Conservation (phyloP, 139 green algal genomes). For the Auxenochlorella pyrenoidosa region DNA sequence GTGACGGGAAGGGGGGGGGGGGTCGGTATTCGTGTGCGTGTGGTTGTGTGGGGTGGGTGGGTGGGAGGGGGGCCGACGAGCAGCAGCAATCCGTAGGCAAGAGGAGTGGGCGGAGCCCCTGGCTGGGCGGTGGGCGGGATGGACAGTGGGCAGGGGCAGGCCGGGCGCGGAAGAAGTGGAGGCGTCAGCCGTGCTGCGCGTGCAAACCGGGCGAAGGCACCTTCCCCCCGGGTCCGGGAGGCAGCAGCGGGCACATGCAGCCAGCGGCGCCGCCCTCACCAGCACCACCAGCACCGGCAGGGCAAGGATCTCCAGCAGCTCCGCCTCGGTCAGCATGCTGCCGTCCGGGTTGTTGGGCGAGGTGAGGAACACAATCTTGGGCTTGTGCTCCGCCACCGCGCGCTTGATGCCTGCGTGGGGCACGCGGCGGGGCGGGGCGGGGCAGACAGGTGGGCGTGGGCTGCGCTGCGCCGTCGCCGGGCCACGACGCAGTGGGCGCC, state of each 20-base stretch:
- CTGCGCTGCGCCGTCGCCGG: too few species aligned
- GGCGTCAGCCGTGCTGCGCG: too few species aligned
- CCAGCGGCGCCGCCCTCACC: not conserved
- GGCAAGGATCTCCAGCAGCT: conserved; percentile 81
- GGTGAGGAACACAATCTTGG: conserved; percentile 99
- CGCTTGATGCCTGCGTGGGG: conserved; percentile 58
- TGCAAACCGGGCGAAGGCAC: too few species aligned
- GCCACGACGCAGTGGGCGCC: too few species aligned
- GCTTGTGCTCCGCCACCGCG: conserved; percentile 80
- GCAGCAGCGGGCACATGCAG: not conserved
- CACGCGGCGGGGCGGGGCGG: not conserved
- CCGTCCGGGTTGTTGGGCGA: conserved; percentile 99
- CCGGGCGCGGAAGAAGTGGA: too few species aligned
- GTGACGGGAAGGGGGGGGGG: not conserved
- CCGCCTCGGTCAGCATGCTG: conserved; percentile 82
- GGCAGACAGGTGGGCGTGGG: too few species aligned
- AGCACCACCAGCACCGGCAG: conserved; percentile 82
- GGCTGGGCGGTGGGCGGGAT: too few species aligned
- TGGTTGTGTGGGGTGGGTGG: not conserved
- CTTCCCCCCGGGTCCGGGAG: too few species aligned
- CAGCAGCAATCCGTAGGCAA: too few species aligned
- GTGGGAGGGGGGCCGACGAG: not conserved
- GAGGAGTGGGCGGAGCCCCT: too few species aligned
- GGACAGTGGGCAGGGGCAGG: too few species aligned
- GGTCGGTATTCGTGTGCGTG: too few species aligned